phyloP scores from a whole-genome alignment of 139 green algal species.

The Chlorella sp. region DNA sequence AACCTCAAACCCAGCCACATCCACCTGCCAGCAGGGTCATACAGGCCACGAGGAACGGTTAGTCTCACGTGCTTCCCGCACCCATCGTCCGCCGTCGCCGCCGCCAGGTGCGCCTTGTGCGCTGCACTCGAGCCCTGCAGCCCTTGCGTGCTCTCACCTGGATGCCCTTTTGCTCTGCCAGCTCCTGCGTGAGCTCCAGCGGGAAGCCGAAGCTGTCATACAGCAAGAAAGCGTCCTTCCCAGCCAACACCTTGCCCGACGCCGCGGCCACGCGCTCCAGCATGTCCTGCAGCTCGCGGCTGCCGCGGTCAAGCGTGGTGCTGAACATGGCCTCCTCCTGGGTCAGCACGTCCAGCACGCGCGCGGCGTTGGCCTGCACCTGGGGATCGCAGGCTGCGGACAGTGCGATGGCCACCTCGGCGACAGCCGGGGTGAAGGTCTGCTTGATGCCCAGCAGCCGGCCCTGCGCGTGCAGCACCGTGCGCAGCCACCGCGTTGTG shows the following conservation, averaged over 20 bases:
- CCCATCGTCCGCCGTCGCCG: no score
- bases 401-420: constrained; percentile 63
- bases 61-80: no score
- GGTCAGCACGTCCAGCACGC: constrained; percentile 68
- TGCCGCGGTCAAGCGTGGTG: constrained; percentile 67
- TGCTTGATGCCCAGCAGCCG: constrained; percentile 61
- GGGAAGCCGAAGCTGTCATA: constrained; percentile 90
- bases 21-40: constrained; percentile 38
- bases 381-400: constrained; percentile 56
- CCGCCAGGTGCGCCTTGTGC: no score
- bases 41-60: no score
- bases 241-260: background rate
- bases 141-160: no score
- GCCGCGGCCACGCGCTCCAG: constrained; percentile 20
- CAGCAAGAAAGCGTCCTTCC: constrained; percentile 75
- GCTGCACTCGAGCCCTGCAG: no score
- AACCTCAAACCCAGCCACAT: constrained; percentile 52
- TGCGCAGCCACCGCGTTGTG: no score
- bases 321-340: constrained; percentile 67
- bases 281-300: constrained; percentile 70
- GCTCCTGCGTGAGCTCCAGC: constrained; percentile 77
- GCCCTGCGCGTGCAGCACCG: constrained; percentile 19
- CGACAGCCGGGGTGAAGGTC: constrained; percentile 59
- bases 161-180: constrained; percentile 38
- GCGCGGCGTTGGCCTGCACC: constrained; percentile 42